Evolutionary conservation across 2,329 filamentous ascomycete species (phyloP).

Genomic region (Aspergillus neotritici): DNA sequence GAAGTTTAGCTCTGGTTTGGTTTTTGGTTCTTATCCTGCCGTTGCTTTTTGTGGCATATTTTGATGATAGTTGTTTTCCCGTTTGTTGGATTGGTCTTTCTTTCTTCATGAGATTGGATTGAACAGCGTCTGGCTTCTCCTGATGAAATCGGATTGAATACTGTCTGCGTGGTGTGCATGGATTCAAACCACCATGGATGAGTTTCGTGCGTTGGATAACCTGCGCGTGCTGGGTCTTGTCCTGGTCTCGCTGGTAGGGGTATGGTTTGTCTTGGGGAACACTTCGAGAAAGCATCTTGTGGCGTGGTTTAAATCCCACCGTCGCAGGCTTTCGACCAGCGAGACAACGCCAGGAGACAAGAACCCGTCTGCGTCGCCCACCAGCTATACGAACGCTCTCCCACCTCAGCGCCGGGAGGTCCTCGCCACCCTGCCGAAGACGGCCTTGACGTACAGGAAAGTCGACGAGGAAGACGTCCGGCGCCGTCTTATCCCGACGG

Average conservation of each 20-base stretch:
- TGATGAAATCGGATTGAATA: no score
- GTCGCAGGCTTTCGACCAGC: constrained; percentile 43
- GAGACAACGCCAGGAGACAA: constrained; percentile 50
- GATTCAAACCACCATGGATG: constrained; percentile 15
- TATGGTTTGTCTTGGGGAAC: constrained; percentile 25
- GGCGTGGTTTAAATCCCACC: constrained; percentile 34
- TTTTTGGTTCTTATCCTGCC: no score
- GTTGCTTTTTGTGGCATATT: no score
- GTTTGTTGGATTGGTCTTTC: no score
- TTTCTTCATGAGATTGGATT: no score
- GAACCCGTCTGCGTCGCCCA: constrained; percentile 25
- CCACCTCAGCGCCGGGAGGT: constrained; percentile 50
- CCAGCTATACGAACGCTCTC: constrained; percentile 44
- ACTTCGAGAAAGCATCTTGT: constrained; percentile 37
- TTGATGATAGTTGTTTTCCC: no score
- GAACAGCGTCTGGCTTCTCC: no score
- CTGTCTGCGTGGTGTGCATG: not conserved
- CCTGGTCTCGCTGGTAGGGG: constrained; percentile 17
- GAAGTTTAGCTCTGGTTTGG: no score
- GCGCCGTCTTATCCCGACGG: constrained; percentile 38
- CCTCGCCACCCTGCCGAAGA: constrained; percentile 31
- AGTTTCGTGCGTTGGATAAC: constrained; percentile 10
- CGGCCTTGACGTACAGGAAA: constrained; percentile 16
- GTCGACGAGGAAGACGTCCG: constrained; percentile 30
- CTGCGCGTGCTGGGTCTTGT: constrained; percentile 21